Conservation (phyloP, 257 asterid genomes). For the Fraxinus pennsylvanica region DNA sequence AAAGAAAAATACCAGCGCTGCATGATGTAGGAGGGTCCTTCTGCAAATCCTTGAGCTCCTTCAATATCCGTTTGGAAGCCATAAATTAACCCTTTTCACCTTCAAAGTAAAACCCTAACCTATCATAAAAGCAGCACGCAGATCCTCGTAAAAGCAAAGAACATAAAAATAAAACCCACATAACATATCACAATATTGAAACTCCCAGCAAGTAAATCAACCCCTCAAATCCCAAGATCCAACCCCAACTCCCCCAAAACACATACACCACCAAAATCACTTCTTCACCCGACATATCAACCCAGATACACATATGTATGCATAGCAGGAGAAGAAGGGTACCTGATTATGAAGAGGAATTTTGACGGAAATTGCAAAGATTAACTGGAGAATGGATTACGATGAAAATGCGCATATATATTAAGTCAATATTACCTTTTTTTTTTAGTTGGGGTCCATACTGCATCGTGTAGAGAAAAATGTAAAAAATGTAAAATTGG, state of each 20-base stretch:
- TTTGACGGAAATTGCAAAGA: constrained; percentile 1
- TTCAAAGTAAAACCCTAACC: constrained; percentile 24
- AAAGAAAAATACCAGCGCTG: constrained; percentile 42
- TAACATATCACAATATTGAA: neutral
- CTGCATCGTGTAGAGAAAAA: constrained; percentile 13
- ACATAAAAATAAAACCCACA: neutral
- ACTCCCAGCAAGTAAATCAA: neutral
- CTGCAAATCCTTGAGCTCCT: constrained; percentile 60
- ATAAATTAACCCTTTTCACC: constrained; percentile 27
- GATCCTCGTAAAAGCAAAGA: constrained; percentile 5
- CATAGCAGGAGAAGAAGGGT: neutral
- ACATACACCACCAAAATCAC: constrained; percentile 1
- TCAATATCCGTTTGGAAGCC: constrained; percentile 57
- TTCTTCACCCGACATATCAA: constrained; percentile 11
- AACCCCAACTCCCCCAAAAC: neutral
- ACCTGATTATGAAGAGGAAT: constrained; percentile 22
- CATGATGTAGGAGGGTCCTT: constrained; percentile 62
- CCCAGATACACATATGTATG: neutral
- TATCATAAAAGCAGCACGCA: constrained; percentile 7
- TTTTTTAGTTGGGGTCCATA: constrained; percentile 26
- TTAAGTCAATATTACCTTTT: constrained; percentile 10
- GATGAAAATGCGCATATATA: neutral
- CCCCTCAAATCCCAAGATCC: neutral
- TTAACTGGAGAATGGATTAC: constrained; percentile 15
- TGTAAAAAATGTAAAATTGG: constrained; percentile 16